These are phyloP conservation scores for Aplosporella prunicola DNA, from an alignment of 2,329 filamentous ascomycete species.

Conservation along the genomic window DNA sequence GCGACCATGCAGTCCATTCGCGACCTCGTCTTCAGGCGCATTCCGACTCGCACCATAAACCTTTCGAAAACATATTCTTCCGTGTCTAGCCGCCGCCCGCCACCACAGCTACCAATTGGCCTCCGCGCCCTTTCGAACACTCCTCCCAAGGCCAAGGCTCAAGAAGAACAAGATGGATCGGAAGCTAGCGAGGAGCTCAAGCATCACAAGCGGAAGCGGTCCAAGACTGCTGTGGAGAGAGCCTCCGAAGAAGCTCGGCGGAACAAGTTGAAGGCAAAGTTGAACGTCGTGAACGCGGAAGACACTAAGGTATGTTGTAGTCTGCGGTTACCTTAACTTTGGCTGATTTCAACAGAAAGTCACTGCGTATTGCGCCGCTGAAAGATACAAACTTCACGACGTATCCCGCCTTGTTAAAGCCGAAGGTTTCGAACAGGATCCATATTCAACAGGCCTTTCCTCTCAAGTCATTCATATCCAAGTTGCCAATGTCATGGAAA, in stretches of 20 bases:
- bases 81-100: too few species aligned
- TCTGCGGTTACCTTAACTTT: background rate
- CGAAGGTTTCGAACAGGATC: constrained; percentile 54
- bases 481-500: constrained; percentile 36
- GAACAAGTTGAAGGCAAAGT: constrained; percentile 37
- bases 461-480: constrained; percentile 57
- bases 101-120: too few species aligned
- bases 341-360: constrained; percentile 34
- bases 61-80: too few species aligned
- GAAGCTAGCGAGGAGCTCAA: constrained; percentile 1
- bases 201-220: constrained; percentile 1
- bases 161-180: too few species aligned
- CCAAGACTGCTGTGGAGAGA: constrained; percentile 13
- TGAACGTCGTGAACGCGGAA: constrained; percentile 21
- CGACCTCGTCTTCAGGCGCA: too few species aligned
- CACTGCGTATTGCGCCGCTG: constrained; percentile 59
- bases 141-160: too few species aligned
- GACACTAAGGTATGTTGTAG: constrained; percentile 16
- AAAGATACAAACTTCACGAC: constrained; percentile 52
- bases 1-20: too few species aligned
- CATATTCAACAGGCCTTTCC: constrained; percentile 51
- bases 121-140: too few species aligned
- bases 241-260: constrained; percentile 76
- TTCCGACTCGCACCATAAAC: too few species aligned
- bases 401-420: constrained; percentile 49